A percentile compares a stretch with the other conserved stretches of the same genome.
These are phyloP conservation scores for Xylaria curta DNA, from an alignment of 495 filamentous ascomycete species.

Conservation along the genomic window DNA sequence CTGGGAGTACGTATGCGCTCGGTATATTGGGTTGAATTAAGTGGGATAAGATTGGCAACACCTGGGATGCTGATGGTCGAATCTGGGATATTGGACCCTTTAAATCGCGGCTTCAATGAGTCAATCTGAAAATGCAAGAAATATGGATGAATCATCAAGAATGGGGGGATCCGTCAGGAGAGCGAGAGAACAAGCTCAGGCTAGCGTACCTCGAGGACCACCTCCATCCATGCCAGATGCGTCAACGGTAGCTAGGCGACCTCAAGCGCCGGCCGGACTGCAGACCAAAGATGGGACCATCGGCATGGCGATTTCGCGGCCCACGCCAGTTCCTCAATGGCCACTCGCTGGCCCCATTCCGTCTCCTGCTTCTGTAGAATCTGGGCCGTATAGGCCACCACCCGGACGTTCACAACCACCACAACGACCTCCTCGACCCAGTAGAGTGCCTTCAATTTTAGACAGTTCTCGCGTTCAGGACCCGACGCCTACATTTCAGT, in stretches of 20 bases:
- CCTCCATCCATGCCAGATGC: slow-evolving; percentile 32
- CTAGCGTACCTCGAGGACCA: slow-evolving; percentile 35
- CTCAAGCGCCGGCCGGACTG: slow-evolving; percentile 44
- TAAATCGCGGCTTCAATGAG: slow-evolving; percentile 52
- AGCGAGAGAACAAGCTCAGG: slow-evolving; percentile 53
- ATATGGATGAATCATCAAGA: slow-evolving; percentile 47
- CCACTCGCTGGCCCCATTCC: slow-evolving; percentile 57
- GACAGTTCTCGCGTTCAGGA: slow-evolving; percentile 58
- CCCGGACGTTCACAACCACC: slow-evolving; percentile 64
- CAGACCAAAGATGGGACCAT: slow-evolving; percentile 51
- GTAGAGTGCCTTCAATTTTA: slow-evolving; percentile 60
- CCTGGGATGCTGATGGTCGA: slow-evolving; percentile 36
- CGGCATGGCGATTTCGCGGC: slow-evolving; percentile 58
- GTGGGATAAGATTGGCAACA: slow-evolving; percentile 35
- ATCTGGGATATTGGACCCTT: slow-evolving; percentile 25
- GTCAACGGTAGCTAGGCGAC: slow-evolving; percentile 37
- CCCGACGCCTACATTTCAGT: slow-evolving; percentile 59
- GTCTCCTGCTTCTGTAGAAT: slow-evolving; percentile 41
- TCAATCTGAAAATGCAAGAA: slow-evolving; percentile 54
- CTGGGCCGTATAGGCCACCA: slow-evolving; percentile 55
- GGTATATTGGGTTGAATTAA: slow-evolving; percentile 31
- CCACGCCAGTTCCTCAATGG: slow-evolving; percentile 61
- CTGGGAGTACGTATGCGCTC: slow-evolving; percentile 38
- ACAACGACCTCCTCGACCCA: slow-evolving; percentile 71
- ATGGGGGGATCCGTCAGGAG: slow-evolving; percentile 52